Conservation (phyloP, 305 asterid species). For the Petunia hybrid region DNA sequence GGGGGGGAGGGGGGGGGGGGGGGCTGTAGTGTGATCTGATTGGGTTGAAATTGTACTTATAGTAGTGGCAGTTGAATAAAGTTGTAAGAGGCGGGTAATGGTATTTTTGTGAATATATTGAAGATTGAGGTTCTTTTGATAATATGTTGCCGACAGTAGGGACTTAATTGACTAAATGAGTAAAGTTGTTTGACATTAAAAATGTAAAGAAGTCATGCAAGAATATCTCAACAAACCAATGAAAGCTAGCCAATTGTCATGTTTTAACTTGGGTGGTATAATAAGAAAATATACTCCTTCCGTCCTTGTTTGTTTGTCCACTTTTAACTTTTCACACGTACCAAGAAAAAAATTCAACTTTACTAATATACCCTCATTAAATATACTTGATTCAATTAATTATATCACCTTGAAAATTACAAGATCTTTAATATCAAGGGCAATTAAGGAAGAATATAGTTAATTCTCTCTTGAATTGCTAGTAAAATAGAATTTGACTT, state of each 20-base stretch:
- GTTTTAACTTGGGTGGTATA: not conserved
- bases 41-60: not conserved
- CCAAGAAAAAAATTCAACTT: too few species aligned
- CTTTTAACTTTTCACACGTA: too few species aligned
- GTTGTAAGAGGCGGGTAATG: conserved; percentile 31
- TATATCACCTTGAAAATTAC: too few species aligned
- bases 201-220: not conserved
- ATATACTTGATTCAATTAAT: too few species aligned
- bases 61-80: conserved; percentile 26
- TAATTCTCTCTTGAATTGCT: too few species aligned
- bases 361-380: too few species aligned
- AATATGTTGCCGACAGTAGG: conserved; percentile 30
- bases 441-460: too few species aligned
- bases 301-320: too few species aligned
- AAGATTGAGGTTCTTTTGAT: not conserved
- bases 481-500: too few species aligned
- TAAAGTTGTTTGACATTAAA: not conserved
- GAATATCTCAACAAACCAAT: not conserved
- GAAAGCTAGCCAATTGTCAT: not conserved
- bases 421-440: too few species aligned
- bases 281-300: not conserved
- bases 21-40: not conserved
- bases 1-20: not conserved
- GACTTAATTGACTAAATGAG: not conserved
- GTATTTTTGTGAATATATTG: conserved; percentile 24